Base-by-base conservation (phyloP, 495 filamentous ascomycete genomes). In the Pseudoneurospora amorphoporcata region DNA sequence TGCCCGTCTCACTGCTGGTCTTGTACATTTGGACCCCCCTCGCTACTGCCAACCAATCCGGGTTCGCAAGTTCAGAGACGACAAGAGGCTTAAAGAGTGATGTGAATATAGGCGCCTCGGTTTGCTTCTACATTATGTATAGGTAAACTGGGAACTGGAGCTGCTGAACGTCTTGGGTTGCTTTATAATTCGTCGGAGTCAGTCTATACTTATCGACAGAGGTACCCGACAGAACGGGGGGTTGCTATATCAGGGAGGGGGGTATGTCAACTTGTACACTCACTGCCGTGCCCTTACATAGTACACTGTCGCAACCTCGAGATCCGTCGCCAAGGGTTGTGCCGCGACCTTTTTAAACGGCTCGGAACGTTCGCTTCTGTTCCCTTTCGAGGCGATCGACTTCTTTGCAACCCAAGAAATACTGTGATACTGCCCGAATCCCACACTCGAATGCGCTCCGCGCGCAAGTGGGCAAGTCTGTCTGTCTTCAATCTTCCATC, bases 1-100 rank as follows among this genome's bases (percentile, higher is more conserved):
- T 39, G 16, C 39, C 69, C 71, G 39, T 39, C 69, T 58, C 53
- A 69, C 70, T 69, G 72, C 73, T 65, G 69, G 72, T 69, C 37
- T 69, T 58, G 38, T 69, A 69, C 41, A 75, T 3, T 37, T 37
- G 9, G 58, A 53, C 68, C 76, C 41, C 41, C 68, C 40, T 40
- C 68, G 69, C 39, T 61, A 42, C 39, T 61, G 70, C 32, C 23
- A 17, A 39, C 43, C 16, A 40, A 37, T 38, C 43, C 42, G 53
- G 29, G 23, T 23, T 0, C 23, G 53, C 53, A 65, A 35, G 16
- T 1, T 61, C 29, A 65, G 29, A 35, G 53, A 61, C 53, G 14
- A 37, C 32, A 35, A 12, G 29, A 65, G 3, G 23, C 53, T 65
- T 1, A 8, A 35, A 61, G 2, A 19, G 6, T 61, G 2, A 61